Conservation (phyloP, 75 land plant species). For the Adiantum capillusveneris region DNA sequence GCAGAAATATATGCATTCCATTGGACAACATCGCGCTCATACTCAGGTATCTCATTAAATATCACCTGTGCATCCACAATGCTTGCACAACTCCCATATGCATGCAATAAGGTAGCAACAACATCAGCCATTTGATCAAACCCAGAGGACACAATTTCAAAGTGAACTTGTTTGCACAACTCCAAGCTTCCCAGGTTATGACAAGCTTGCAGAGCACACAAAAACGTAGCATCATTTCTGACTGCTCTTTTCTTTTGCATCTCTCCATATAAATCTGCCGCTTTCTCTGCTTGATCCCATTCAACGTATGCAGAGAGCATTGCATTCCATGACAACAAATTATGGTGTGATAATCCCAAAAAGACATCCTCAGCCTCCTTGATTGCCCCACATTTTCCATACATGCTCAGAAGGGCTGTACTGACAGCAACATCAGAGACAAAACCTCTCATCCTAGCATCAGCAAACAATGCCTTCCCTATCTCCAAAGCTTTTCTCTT, state of each 20-base stretch:
- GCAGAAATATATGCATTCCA: conserved; percentile 2
- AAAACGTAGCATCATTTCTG: conserved; percentile 23
- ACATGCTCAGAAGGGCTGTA: not conserved
- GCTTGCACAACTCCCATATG: conserved; percentile 8
- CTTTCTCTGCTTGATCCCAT: conserved; percentile 6
- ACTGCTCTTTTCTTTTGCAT: conserved; percentile 25
- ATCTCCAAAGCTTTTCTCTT: no score
- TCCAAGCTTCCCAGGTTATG: conserved; percentile 6
- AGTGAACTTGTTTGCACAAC: not conserved
- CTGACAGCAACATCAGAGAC: not conserved
- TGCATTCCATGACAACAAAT: conserved; percentile 10
- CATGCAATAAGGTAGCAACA: not conserved
- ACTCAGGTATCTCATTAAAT: not conserved
- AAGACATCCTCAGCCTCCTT: conserved; percentile 8
- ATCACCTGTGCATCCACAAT: not conserved
- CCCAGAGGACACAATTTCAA: not conserved
- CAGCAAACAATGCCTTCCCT: not conserved
- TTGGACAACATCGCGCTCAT: not conserved
- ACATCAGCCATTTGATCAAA: not conserved
- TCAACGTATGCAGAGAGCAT: conserved; percentile 12
- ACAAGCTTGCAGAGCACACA: conserved; percentile 16
- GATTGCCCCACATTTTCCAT: conserved; percentile 5
- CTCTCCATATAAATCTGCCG: conserved; percentile 15
- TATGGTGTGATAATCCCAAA: not conserved
- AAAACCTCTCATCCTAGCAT: not conserved